phyloP scores from a whole-genome alignment of 1,139 yeast species.

The Pichia sp. region DNA sequence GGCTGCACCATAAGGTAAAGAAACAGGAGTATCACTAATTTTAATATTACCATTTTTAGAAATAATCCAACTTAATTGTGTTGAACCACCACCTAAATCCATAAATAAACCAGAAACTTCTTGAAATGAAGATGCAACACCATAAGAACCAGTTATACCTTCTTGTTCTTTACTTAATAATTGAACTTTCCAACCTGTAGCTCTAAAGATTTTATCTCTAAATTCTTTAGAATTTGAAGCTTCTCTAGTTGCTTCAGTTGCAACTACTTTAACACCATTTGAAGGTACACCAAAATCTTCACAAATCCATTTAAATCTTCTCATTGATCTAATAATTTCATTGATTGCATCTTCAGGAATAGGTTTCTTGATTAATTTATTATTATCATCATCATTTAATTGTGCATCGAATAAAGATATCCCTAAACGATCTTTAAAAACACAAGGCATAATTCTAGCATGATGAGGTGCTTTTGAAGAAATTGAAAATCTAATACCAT shows the following conservation, averaged over 20 bases:
- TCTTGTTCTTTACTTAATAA: conserved; percentile 54
- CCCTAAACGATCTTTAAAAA: conserved; percentile 62
- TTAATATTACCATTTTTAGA: conserved; percentile 46
- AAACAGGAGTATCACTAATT: conserved; percentile 50
- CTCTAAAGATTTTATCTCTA: conserved; percentile 43
- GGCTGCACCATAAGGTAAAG: conserved; percentile 65
- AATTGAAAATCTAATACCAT: conserved; percentile 61
- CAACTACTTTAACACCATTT: conserved; percentile 53
- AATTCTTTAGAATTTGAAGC: conserved; percentile 56
- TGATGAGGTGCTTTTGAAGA: conserved; percentile 58
- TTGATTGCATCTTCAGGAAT: conserved; percentile 49
- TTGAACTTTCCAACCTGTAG: conserved; percentile 58
- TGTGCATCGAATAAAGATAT: conserved; percentile 60
- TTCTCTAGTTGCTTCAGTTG: conserved; percentile 62
- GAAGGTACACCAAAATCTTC: conserved; percentile 60
- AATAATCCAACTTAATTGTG: conserved; percentile 59
- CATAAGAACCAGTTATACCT: conserved; percentile 57
- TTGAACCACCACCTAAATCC: conserved; percentile 64
- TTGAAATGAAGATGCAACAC: conserved; percentile 62
- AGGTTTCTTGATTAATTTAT: conserved; percentile 35
- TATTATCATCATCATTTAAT: conserved; percentile 30
- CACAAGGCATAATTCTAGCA: conserved; percentile 65
- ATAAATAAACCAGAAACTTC: conserved; percentile 55
- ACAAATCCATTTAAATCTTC: conserved; percentile 57
- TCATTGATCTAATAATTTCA: conserved; percentile 54